A percentile compares a stretch with the other conserved stretches of the same genome.
phyloP scores from a whole-genome alignment of 75 land plant genomes.

The Cunninghamia lanceolata region DNA sequence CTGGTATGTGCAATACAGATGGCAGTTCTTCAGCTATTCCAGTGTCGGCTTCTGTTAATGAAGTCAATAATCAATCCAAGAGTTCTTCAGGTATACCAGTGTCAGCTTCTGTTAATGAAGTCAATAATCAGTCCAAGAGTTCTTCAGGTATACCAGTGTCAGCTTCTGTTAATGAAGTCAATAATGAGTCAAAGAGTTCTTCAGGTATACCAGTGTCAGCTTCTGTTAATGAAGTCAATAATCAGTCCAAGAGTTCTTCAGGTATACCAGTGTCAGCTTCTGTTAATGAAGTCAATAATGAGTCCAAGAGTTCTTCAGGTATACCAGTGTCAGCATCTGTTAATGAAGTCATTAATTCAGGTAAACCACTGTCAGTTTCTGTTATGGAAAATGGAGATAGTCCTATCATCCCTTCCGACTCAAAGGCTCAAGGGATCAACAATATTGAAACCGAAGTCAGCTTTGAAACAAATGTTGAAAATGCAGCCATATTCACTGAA shows the following conservation, averaged over 20 bases:
- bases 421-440: neutral
- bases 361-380: neutral
- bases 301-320: neutral
- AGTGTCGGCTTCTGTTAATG: neutral
- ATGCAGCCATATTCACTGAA: constrained; percentile 2
- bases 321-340: neutral
- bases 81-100: neutral
- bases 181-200: neutral
- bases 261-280: neutral
- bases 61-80: neutral
- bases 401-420: neutral
- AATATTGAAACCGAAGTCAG: constrained; percentile 2
- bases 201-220: neutral
- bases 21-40: constrained; percentile 3
- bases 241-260: neutral
- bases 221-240: neutral
- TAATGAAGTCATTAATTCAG: neutral
- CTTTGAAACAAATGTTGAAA: neutral
- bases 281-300: neutral
- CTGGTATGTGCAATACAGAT: neutral
- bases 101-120: neutral
- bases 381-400: neutral
- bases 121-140: neutral
- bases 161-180: neutral
- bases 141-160: neutral